These are phyloP conservation scores for Pythium phragmitis DNA, from an alignment of 352 stramenopile genomes.

Conservation along the genomic window DNA sequence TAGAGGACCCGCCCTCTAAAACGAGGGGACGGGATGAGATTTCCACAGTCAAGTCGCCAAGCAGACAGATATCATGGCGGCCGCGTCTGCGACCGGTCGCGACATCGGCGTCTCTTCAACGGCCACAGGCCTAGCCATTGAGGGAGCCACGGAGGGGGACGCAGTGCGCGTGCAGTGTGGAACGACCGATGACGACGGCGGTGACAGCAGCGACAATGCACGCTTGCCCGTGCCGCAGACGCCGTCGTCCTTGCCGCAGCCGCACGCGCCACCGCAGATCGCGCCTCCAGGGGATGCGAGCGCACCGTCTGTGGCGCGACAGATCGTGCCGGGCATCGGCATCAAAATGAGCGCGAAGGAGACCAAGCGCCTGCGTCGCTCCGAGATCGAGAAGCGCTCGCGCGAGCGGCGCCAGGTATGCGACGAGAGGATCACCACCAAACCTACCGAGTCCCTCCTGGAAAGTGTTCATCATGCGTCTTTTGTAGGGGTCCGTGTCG, in stretches of 20 bases:
- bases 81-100: no score
- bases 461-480: background rate
- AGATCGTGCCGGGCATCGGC: conserved; percentile 24
- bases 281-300: conserved; percentile 1
- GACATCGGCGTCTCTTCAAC: no score
- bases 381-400: conserved; percentile 65
- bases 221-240: conserved; percentile 3
- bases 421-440: background rate
- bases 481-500: conserved; percentile 37
- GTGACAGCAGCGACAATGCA: background rate
- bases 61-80: background rate
- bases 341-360: conserved; percentile 19
- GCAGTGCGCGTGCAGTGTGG: background rate
- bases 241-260: no score
- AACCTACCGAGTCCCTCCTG: background rate
- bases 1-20: no score
- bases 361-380: conserved; percentile 40
- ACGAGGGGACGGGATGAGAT: background rate
- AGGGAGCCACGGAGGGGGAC: no score
- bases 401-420: conserved; percentile 43
- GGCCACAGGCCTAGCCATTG: background rate
- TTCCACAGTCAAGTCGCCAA: background rate
- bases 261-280: conserved; percentile 10
- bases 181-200: background rate
- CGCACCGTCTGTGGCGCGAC: background rate